phyloP scores from a whole-genome alignment of 768 basidiomycete species.

The Tricholomella constricta region DNA sequence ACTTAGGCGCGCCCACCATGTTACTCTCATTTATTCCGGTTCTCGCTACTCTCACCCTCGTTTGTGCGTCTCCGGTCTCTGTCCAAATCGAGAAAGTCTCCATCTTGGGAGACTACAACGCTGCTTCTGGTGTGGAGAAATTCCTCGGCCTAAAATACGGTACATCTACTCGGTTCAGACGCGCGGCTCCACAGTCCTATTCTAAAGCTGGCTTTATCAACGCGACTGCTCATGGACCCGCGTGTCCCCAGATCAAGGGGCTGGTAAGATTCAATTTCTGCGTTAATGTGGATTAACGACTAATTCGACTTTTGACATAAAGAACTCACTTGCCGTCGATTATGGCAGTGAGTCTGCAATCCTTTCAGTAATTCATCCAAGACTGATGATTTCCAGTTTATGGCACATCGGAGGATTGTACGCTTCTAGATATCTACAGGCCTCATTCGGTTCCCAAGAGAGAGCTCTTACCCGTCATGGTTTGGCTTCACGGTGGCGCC shows the following conservation, averaged over 20 bases:
- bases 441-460: slow-evolving; percentile 11
- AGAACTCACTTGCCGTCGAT: slow-evolving; percentile 21
- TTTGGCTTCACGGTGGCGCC: slow-evolving; percentile 22
- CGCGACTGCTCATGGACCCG: slow-evolving; percentile 12
- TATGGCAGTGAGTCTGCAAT: slow-evolving; percentile 15
- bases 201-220: background rate
- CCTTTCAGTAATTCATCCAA: background rate
- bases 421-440: slow-evolving; percentile 18
- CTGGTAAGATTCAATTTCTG: slow-evolving; percentile 7
- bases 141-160: slow-evolving; percentile 22
- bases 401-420: slow-evolving; percentile 21
- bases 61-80: slow-evolving; percentile 13
- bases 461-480: slow-evolving; percentile 19
- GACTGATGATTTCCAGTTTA: slow-evolving; percentile 10
- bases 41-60: slow-evolving; percentile 8
- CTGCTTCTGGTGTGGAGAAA: slow-evolving; percentile 19
- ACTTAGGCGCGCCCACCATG: slow-evolving; percentile 8
- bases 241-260: slow-evolving; percentile 22
- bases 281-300: background rate
- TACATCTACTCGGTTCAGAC: slow-evolving; percentile 16
- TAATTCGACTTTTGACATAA: background rate
- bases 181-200: slow-evolving; percentile 16
- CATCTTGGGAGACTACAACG: slow-evolving; percentile 17
- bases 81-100: slow-evolving; percentile 11
- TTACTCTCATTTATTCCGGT: slow-evolving; percentile 10